These are phyloP conservation scores for Wickerhamiella sergipiensis DNA, from an alignment of 805 yeast genomes.

Conservation along the genomic window DNA sequence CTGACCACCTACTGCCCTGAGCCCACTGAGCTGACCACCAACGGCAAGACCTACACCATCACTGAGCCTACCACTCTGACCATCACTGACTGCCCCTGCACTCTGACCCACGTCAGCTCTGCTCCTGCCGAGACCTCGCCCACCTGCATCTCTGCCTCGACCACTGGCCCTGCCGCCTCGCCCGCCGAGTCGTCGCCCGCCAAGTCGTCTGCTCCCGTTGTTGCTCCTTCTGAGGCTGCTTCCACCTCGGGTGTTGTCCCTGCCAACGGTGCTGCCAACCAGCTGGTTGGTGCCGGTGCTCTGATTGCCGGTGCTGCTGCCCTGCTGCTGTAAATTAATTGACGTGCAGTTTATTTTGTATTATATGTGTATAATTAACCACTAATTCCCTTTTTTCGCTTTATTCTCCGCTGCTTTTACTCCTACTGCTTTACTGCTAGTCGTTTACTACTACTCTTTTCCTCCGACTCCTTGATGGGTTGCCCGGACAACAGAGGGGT, in stretches of 20 bases:
- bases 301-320: neutral
- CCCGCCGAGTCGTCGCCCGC: neutral
- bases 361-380: neutral
- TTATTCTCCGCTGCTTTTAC: no score
- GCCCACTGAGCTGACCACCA: constrained; percentile 44
- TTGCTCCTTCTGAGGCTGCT: neutral
- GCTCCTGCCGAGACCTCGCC: neutral
- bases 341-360: neutral
- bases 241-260: neutral
- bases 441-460: no score
- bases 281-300: neutral
- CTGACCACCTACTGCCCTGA: constrained; percentile 69
- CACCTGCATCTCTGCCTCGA: neutral
- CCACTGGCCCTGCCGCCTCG: neutral
- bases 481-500: no score
- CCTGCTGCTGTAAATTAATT: neutral
- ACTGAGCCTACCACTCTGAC: constrained; percentile 71
- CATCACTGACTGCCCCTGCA: constrained; percentile 80
- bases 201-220: neutral
- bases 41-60: constrained; percentile 25
- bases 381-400: no score
- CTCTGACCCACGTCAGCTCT: constrained; percentile 25
- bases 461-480: no score
- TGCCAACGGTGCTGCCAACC: neutral
- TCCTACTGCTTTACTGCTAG: no score